Conservation (phyloP, 768 basidiomycete genomes). For the Leccinellum rugosiceps region DNA sequence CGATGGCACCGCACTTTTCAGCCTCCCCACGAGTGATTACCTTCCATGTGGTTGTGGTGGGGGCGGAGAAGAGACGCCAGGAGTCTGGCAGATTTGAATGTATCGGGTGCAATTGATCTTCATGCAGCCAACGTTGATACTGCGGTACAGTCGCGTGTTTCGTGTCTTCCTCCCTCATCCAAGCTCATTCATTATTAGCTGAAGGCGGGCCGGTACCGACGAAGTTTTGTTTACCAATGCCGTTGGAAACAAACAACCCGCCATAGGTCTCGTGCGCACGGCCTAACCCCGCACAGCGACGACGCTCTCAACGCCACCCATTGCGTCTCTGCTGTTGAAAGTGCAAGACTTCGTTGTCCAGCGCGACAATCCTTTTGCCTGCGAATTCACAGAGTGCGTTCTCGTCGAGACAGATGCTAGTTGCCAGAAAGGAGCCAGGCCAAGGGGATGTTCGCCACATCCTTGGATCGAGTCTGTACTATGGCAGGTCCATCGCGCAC, state of each 20-base stretch:
- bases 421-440: conserved; percentile 54
- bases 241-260: no score
- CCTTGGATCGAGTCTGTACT: neutral
- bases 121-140: neutral
- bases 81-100: neutral
- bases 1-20: conserved; percentile 77
- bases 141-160: neutral
- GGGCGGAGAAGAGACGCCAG: neutral
- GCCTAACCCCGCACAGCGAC: conserved; percentile 33
- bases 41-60: conserved; percentile 36
- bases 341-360: conserved; percentile 75
- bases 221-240: neutral
- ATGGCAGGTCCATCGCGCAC: neutral
- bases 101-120: neutral
- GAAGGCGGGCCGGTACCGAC: neutral
- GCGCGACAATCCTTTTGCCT: conserved; percentile 80
- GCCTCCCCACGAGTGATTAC: conserved; percentile 78
- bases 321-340: conserved; percentile 63
- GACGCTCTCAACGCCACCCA: conserved; percentile 37
- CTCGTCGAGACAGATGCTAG: conserved; percentile 50
- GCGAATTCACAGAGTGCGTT: conserved; percentile 64
- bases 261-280: conserved; percentile 55
- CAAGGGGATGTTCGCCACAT: conserved; percentile 67
- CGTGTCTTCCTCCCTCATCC: no score
- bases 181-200: no score